A percentile compares a stretch with the other conserved stretches of the same genome.
Conservation (phyloP, 371 early-diverging fungal genomes). For the Encephalitozoon romaleae region DNA sequence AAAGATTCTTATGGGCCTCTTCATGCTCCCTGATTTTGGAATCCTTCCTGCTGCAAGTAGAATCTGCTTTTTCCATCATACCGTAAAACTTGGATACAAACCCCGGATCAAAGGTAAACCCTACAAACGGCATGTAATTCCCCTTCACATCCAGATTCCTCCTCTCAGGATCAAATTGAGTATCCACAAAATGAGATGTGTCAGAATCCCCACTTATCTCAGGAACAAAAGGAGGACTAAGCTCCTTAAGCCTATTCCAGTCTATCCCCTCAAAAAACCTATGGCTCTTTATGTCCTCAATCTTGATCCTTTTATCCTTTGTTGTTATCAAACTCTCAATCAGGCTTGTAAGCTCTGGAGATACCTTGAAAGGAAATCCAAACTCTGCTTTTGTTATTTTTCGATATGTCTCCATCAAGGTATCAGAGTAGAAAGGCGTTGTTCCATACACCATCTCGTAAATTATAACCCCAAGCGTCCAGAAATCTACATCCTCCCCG, state of each 20-base stretch:
- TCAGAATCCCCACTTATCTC: constrained; percentile 66
- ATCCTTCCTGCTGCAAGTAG: background rate
- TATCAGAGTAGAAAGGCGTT: constrained; percentile 84
- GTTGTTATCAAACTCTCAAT: constrained; percentile 57
- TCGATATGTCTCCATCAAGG: constrained; percentile 83
- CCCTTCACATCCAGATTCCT: constrained; percentile 52
- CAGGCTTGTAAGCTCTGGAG: constrained; percentile 53
- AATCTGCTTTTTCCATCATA: background rate
- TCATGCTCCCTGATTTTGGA: background rate
- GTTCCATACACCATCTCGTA: constrained; percentile 80
- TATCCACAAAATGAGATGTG: constrained; percentile 67
- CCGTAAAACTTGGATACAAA: background rate
- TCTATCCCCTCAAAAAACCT: constrained; percentile 74
- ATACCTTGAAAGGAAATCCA: constrained; percentile 53
- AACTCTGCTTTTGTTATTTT: constrained; percentile 62
- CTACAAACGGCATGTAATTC: constrained; percentile 53
- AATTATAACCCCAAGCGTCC: constrained; percentile 92
- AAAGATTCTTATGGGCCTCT: background rate
- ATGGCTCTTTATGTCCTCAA: constrained; percentile 71
- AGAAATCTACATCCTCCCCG: constrained; percentile 75
- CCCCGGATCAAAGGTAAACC: constrained; percentile 59
- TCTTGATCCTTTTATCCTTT: constrained; percentile 63
- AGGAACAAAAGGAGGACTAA: constrained; percentile 70
- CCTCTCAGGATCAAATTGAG: constrained; percentile 59
- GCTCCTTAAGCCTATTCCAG: constrained; percentile 65